Evolutionary conservation across 2,329 filamentous ascomycete genomes (phyloP), one percentile per base, ranked within the genome.

Genomic region (Colletotrichum theobromicola): DNA sequence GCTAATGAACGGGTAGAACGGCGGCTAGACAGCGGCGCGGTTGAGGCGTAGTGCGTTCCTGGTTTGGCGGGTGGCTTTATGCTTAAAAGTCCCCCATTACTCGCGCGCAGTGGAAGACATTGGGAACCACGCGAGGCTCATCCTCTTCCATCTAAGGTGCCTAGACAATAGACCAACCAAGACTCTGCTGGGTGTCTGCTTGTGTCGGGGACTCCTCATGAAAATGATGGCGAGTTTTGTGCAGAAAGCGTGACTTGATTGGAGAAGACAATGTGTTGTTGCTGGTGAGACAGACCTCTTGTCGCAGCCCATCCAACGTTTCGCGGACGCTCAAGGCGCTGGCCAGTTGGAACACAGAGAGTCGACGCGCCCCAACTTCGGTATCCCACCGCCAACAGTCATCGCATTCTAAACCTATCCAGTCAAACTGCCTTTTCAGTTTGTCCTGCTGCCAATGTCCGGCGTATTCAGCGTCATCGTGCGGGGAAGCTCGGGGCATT

Each of bases 161-260:
- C 7, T 2, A 2, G 53, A 50, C n/a, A 50, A 4, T 13, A 7
- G 2, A 50, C 10, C 42, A 50, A n/a, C 24, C 13, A n/a, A 13
- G 7, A 2, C 10, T 50, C 42, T 50, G 42, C 42, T 21, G 10
- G 2, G 21, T 21, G 10, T 50, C 13, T 50, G 10, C 24, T 21
- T 21, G 12, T 13, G 5, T 13, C 21, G 42, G 7, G 12, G 0
- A 2, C 10, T 50, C 42, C 42, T 13, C n/a, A 21, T 2, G 7
- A 0, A 13, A 21, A 2, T 2, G 10, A 7, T 13, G 5, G 13
- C 2, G 1, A 9, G n/a, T 21, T 46, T 24, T 7, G 6, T 50
- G 24, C 42, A 21, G 42, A 7, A 2, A 2, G 42, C 42, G 42
- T 50, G n/a, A 21, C n/a, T 21, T 21, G 42, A 12, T 13, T 2